Base-by-base conservation (phyloP, 139 green algal genomes). In the Chlorella vulgaris region DNA sequence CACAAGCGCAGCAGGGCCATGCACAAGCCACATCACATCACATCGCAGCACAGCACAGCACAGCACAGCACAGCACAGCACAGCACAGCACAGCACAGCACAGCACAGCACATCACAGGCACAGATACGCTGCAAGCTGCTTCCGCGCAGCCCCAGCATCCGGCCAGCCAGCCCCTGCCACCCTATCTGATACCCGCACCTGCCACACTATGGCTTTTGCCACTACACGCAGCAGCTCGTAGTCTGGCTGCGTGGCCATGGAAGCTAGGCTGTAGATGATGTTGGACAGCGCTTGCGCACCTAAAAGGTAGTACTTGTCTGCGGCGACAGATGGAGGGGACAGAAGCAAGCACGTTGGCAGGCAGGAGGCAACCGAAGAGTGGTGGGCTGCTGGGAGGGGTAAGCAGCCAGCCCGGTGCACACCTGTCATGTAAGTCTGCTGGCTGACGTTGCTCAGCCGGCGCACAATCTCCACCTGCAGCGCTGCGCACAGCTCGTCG, bases 181-280 rank as follows among this genome's bases (percentile, higher is more conserved):
- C n/a, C n/a, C n/a, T n/a, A n/a, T n/a, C n/a, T n/a, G n/a, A n/a
- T n/a, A n/a, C n/a, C n/a, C n/a, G n/a, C n/a, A n/a, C n/a, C 66
- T 83, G 66, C 77, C 77, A 83, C 18, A 28, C 77, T 33, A 83
- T 47, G 3, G 50, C 77, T 3, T 28, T 13, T 0, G 33, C 65
- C 65, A 83, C 65, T 4, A 50, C 62, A 26, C 76, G 65, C 63
- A 83, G 77, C 77, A 83, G 50, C 8, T 83, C 77, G 35, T 83
- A 83, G 50, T 76, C 39, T 0, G 66, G 78, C 21, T 40, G 31
- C 35, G 85, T 69, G 42, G 70, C 76, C 84, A 90, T 76, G 67
- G 84, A 87, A 61, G 86, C 86, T 63, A 82, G 85, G 0, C 84
- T 84, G 87, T 89, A 93, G 13, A 93, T 39, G 28, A 83, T 78